Evolutionary conservation across 139 green algal species (phyloP).

Genomic region (Micractinium sp.): DNA sequence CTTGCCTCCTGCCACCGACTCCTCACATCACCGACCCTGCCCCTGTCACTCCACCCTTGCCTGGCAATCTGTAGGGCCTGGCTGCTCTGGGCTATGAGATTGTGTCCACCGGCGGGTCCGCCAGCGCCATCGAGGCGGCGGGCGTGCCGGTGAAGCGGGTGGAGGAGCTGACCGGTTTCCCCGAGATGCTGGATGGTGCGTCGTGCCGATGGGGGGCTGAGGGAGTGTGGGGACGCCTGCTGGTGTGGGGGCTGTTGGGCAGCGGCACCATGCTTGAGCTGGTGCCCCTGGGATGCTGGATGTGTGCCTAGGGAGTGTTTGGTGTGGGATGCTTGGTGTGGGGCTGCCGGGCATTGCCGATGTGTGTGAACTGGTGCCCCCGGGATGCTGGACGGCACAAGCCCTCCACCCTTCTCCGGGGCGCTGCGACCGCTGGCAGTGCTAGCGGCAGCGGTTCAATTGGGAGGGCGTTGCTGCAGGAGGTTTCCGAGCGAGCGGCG

Average conservation of each 20-base stretch:
- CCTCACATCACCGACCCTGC: too few species aligned
- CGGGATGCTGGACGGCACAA: too few species aligned
- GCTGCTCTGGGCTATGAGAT: conserved; percentile 88
- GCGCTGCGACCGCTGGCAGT: too few species aligned
- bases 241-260: background rate
- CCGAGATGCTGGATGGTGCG: conserved; percentile 97
- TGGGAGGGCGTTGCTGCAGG: too few species aligned
- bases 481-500: too few species aligned
- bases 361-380: too few species aligned
- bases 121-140: conserved; percentile 78
- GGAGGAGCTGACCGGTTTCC: conserved; percentile 95
- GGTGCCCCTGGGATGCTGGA: background rate
- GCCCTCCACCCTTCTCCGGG: too few species aligned
- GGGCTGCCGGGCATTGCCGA: too few species aligned
- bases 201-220: background rate
- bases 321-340: background rate
- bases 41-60: too few species aligned
- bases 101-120: conserved; percentile 95
- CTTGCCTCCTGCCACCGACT: too few species aligned
- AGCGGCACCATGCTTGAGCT: background rate
- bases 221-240: too few species aligned
- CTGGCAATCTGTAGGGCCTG: conserved; percentile 69
- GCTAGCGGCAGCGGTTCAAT: too few species aligned
- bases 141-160: conserved; percentile 88
- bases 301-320: background rate